These are phyloP conservation scores for Ophiostoma sp. DNA, from an alignment of 2,329 filamentous ascomycete genomes.

Conservation along the genomic window DNA sequence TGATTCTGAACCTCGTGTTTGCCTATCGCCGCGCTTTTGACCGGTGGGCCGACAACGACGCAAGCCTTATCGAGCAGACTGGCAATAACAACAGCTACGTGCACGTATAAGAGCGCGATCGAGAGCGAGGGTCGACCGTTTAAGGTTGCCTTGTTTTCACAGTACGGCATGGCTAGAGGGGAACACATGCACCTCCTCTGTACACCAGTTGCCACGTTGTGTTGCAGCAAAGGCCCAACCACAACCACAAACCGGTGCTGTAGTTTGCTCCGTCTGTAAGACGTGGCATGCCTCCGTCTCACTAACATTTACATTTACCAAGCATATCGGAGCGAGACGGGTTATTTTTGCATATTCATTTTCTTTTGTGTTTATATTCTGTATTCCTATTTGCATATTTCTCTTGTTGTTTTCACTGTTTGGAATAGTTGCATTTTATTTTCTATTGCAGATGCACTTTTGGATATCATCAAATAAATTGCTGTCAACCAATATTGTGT, in stretches of 20 bases:
- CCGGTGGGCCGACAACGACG: conserved; percentile 27
- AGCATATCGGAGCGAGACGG: conserved; percentile 14
- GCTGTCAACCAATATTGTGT: neutral
- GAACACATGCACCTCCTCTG: neutral
- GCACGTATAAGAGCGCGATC: conserved; percentile 8
- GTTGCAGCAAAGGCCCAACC: neutral
- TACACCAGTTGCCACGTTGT: neutral
- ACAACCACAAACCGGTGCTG: neutral
- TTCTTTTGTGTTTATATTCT: neutral
- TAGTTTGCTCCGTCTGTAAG: neutral
- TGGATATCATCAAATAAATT: neutral
- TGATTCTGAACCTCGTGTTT: conserved; percentile 86
- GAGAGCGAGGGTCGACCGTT: no score
- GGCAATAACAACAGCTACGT: conserved; percentile 18
- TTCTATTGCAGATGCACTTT: neutral
- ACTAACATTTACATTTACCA: neutral
- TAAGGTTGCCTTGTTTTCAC: neutral
- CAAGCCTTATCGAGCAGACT: neutral
- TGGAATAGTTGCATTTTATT: neutral
- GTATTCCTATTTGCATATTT: neutral
- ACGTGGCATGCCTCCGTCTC: neutral
- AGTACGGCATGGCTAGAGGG: neutral
- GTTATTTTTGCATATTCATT: neutral
- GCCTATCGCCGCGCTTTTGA: conserved; percentile 47
- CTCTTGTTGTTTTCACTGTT: neutral